phyloP scores from a whole-genome alignment of 352 stramenopile species.

The Globisporangium spinosum region DNA sequence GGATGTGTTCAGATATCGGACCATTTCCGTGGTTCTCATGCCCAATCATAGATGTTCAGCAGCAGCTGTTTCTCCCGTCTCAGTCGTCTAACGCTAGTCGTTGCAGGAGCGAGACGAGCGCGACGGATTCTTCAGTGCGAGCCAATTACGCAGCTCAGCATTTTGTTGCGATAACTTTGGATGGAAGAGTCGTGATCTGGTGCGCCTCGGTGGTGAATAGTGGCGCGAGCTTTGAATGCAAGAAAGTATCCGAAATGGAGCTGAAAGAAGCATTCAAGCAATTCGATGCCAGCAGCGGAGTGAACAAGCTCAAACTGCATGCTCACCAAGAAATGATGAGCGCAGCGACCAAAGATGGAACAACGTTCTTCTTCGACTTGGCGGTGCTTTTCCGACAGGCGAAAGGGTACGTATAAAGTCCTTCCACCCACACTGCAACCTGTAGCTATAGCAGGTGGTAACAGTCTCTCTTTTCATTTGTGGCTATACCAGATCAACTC shows the following conservation, averaged over 20 bases:
- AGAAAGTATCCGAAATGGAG: constrained; percentile 59
- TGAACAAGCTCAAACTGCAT: constrained; percentile 66
- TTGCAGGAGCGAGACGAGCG: constrained; percentile 28
- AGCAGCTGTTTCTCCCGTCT: constrained; percentile 56
- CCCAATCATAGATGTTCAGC: constrained; percentile 51
- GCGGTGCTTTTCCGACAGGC: constrained; percentile 43
- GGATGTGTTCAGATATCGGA: background rate
- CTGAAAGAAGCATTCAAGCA: constrained; percentile 52
- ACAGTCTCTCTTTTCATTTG: background rate
- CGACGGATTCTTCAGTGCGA: constrained; percentile 14
- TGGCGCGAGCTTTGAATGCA: constrained; percentile 33
- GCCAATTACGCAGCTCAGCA: constrained; percentile 17
- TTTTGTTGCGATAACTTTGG: constrained; percentile 50
- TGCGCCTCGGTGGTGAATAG: constrained; percentile 28
- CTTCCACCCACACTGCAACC: background rate
- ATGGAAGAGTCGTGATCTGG: constrained; percentile 62
- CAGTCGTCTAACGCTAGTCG: constrained; percentile 31
- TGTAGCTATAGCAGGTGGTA: background rate
- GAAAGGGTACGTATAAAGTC: constrained; percentile 32
- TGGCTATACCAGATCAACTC: constrained; percentile 25
- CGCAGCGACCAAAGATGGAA: constrained; percentile 56
- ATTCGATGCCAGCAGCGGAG: constrained; percentile 52
- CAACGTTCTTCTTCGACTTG: constrained; percentile 67
- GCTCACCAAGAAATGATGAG: constrained; percentile 53
- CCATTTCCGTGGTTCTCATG: background rate